A percentile compares a stretch with the other conserved stretches of the same genome.
Conservation (phyloP, 1,284 basidiomycete genomes). For the Gymnopus androsaceus region DNA sequence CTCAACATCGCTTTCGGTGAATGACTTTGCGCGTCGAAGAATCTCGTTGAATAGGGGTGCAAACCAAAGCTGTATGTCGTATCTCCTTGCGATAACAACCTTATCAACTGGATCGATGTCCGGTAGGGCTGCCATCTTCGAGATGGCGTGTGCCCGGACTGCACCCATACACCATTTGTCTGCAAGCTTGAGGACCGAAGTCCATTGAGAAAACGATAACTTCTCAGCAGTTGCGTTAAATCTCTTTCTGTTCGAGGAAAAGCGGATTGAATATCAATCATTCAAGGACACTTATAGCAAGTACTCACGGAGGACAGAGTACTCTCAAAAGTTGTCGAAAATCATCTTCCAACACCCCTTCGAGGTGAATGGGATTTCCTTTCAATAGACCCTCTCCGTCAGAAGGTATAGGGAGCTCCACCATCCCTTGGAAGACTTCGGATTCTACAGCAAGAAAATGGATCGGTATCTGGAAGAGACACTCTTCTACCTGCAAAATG, state of each 20-base stretch:
- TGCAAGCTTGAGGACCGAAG: conserved; percentile 4
- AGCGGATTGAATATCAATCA: not conserved
- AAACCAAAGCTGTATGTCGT: conserved; percentile 27
- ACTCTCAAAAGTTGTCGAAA: not conserved
- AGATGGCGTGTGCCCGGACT: conserved; percentile 23
- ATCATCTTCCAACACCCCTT: not conserved
- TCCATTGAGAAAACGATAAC: not conserved
- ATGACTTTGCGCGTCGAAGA: conserved; percentile 22
- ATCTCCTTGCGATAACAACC: conserved; percentile 22
- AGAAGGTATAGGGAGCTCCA: not conserved
- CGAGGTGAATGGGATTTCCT: not conserved
- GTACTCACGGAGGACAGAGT: not conserved
- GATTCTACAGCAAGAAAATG: not conserved
- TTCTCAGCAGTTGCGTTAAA: not conserved
- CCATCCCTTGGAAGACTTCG: not conserved
- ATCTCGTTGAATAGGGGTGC: conserved; percentile 23
- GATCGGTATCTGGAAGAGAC: not conserved
- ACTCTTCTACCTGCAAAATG: not conserved
- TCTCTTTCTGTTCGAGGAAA: not conserved
- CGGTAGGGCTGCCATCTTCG: not conserved
- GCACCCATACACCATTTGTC: conserved; percentile 16
- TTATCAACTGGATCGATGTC: conserved; percentile 11
- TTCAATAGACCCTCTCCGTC: not conserved
- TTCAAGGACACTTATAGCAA: not conserved
- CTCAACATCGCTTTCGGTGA: conserved; percentile 23